phyloP scores from a whole-genome alignment of 768 basidiomycete genomes.

The Phlegmacium glaucopus region DNA sequence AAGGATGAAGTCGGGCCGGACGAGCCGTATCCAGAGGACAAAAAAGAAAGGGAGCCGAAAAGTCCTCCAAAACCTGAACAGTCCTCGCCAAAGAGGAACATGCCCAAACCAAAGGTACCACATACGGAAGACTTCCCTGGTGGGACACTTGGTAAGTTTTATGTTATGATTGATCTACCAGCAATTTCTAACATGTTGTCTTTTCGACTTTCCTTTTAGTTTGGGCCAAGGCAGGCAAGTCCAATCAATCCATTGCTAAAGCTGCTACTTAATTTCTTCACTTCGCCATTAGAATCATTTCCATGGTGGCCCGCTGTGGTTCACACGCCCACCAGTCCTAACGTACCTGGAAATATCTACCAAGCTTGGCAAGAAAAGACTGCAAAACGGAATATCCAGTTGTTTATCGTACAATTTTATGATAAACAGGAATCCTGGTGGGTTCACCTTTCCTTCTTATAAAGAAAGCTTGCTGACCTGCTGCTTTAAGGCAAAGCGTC shows the following conservation, averaged over 20 bases:
- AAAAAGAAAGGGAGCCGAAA: background rate
- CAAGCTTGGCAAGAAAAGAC: constrained; percentile 25
- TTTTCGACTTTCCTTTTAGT: constrained; percentile 41
- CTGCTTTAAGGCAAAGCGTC: constrained; percentile 57
- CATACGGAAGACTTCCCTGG: constrained; percentile 19
- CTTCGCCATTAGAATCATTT: constrained; percentile 49
- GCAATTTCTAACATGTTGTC: constrained; percentile 1
- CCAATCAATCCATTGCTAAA: background rate
- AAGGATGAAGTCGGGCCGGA: constrained; percentile 3
- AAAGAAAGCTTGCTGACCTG: background rate
- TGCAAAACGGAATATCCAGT: constrained; percentile 34
- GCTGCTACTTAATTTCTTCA: constrained; percentile 3
- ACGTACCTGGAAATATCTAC: constrained; percentile 46
- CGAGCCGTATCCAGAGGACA: background rate
- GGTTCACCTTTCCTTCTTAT: constrained; percentile 10
- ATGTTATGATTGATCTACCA: background rate
- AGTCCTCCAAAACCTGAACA: background rate
- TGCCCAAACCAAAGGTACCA: constrained; percentile 5
- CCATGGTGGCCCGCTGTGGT: constrained; percentile 91
- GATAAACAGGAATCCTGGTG: constrained; percentile 68
- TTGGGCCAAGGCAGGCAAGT: constrained; percentile 78
- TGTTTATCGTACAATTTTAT: constrained; percentile 78
- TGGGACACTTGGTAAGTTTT: constrained; percentile 62
- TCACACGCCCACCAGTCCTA: constrained; percentile 54
- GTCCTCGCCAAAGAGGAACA: background rate